Base-by-base conservation (phyloP, 2,329 filamentous ascomycete species). In the Aspergillus sp. region DNA sequence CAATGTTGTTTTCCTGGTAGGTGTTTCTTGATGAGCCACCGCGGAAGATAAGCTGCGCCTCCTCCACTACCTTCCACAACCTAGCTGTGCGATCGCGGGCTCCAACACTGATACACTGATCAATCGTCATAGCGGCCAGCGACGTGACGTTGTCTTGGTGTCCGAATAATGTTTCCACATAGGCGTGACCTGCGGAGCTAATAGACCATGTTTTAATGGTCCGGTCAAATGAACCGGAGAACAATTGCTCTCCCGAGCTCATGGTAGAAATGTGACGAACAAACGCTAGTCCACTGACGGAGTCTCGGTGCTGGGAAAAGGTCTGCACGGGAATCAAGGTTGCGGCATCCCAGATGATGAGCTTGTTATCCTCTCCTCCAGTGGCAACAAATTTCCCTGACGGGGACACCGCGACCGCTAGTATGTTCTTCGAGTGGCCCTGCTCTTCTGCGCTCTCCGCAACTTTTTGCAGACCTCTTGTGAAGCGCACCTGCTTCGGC, bases 181-280 rank as follows among this genome's bases (percentile, higher is more conserved):
- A 99, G 50, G 94, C 92, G 64, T 97, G 84, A 75, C 96, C 93
- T 69, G 97, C 91, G 5, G 75, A 70, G 41, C 79, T 80, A 48
- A 97, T 82, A 68, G 90, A 94, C 92, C 94, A 99, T 34, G 96
- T 90, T 78, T 98, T 98, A 74, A 99, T 90, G 3, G 94, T 97
- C 47, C 95, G 87, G 78, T 99, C 95, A 71, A 90, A 91, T 57
- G 92, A 95, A 61, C 91, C 90, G 3, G 92, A 96, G 80, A 96
- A 99, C 22, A 99, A 81, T 77, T 97, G 93, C 72, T 97, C 96
- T 41, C 80, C 80, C 4, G 85, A 82, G 53, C 77, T 79, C 70
- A 81, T 76, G 13, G 73, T 72, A 19, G 78, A 79, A 17, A 91
- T 93, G 54, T 91, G 91, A 64, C 91, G 85, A 43, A 93, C 89